phyloP scores from a whole-genome alignment of 2,329 filamentous ascomycete species.

The Trichoderma pleuroti region DNA sequence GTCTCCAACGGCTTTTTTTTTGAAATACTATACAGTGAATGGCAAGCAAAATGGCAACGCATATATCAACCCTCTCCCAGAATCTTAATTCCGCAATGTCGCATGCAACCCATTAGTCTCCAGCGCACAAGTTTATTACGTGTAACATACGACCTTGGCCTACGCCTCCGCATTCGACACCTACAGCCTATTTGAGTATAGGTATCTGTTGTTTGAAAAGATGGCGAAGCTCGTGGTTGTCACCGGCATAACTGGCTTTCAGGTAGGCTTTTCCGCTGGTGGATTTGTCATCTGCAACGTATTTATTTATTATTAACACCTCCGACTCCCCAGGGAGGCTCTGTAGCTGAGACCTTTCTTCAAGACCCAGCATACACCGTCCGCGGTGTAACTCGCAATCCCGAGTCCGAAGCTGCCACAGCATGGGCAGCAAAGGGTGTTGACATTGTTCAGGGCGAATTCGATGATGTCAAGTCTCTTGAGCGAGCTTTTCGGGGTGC shows the following conservation, averaged over 20 bases:
- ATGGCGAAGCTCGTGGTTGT: slow-evolving; percentile 10
- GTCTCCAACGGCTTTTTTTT: not conserved
- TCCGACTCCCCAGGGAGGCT: slow-evolving; percentile 21
- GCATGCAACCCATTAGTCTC: not conserved
- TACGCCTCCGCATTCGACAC: not conserved
- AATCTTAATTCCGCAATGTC: not conserved
- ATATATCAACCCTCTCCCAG: not conserved
- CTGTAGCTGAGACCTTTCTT: slow-evolving; percentile 23
- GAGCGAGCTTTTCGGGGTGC: slow-evolving; percentile 25
- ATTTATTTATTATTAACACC: not conserved
- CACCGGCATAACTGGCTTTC: slow-evolving; percentile 7
- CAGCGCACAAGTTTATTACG: not conserved
- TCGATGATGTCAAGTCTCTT: slow-evolving; percentile 23
- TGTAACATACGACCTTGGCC: not conserved
- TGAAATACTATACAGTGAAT: not conserved
- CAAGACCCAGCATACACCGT: slow-evolving; percentile 23
- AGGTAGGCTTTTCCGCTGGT: not conserved
- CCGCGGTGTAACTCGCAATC: slow-evolving; percentile 29
- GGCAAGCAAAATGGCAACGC: not conserved
- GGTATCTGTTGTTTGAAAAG: not conserved
- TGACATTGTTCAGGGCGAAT: slow-evolving; percentile 26
- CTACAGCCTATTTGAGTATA: not conserved
- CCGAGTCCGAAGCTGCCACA: slow-evolving; percentile 21
- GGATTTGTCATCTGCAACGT: not conserved
- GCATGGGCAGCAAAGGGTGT: slow-evolving; percentile 22